A percentile compares a stretch with the other conserved stretches of the same genome.
Evolutionary conservation across 768 basidiomycete species (phyloP).

Genomic region (Trametes cubensis): DNA sequence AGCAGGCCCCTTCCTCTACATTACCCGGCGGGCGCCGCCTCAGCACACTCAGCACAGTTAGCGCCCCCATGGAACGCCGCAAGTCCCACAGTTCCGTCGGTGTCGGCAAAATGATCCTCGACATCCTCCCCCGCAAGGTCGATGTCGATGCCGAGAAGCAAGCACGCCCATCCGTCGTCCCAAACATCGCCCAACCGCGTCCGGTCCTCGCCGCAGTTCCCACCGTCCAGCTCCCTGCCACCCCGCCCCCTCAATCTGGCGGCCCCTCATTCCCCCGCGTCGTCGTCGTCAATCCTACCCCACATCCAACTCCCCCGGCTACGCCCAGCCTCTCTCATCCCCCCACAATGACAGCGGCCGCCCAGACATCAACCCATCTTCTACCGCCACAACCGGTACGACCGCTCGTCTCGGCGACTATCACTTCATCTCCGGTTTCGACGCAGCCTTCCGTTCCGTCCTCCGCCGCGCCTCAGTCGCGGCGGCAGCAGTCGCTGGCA

Average conservation of each 20-base stretch:
- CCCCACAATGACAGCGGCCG: slow-evolving; percentile 27
- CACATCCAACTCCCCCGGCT: slow-evolving; percentile 76
- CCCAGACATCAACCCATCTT: slow-evolving; percentile 37
- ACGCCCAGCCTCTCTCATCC: slow-evolving; percentile 48
- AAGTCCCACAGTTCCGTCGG: slow-evolving; percentile 33
- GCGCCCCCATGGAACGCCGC: slow-evolving; percentile 28
- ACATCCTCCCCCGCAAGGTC: slow-evolving; percentile 54
- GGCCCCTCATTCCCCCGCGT: slow-evolving; percentile 52
- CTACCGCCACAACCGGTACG: slow-evolving; percentile 32
- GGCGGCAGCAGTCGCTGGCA: too few species aligned
- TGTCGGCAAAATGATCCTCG: slow-evolving; percentile 55
- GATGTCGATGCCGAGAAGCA: slow-evolving; percentile 26
- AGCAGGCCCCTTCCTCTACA: slow-evolving; percentile 14
- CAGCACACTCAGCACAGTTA: slow-evolving; percentile 32
- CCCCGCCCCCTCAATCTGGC: slow-evolving; percentile 25
- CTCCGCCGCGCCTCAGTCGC: slow-evolving; percentile 10
- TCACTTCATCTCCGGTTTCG: slow-evolving; percentile 19
- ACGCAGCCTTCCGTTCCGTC: slow-evolving; percentile 10
- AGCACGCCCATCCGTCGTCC: slow-evolving; percentile 21
- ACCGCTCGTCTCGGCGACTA: slow-evolving; percentile 23
- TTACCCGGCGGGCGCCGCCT: slow-evolving; percentile 30
- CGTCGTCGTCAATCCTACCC: slow-evolving; percentile 75
- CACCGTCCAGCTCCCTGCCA: slow-evolving; percentile 31
- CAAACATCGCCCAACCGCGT: slow-evolving; percentile 29
- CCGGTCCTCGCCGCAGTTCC: slow-evolving; percentile 28